These are phyloP conservation scores for Talaromyces wortmannii DNA, from an alignment of 495 filamentous ascomycete genomes.

Conservation along the genomic window DNA sequence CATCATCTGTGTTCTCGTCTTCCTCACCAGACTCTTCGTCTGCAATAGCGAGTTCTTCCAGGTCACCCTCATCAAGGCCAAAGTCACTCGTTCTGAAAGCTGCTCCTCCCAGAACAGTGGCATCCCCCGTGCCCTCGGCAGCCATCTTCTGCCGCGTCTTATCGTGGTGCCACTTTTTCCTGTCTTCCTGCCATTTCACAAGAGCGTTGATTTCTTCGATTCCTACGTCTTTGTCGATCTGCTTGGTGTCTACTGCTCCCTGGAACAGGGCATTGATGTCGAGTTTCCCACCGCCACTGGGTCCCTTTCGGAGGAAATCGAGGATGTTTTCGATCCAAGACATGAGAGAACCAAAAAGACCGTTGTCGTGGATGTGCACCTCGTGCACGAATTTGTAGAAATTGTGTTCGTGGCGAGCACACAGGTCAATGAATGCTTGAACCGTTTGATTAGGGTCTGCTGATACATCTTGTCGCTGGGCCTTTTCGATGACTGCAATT, in stretches of 20 bases:
- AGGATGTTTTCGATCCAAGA: conserved; percentile 96
- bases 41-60: conserved; percentile 74
- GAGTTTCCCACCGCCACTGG: conserved; percentile 58
- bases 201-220: conserved; percentile 77
- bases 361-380: conserved; percentile 96
- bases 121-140: conserved; percentile 53
- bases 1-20: conserved; percentile 68
- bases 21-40: conserved; percentile 60
- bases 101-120: conserved; percentile 34
- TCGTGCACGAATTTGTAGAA: conserved; percentile 99
- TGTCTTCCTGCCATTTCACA: conserved; percentile 87
- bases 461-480: conserved; percentile 83
- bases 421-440: conserved; percentile 97
- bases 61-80: conserved; percentile 72
- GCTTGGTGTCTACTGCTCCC: conserved; percentile 59
- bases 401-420: conserved; percentile 87
- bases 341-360: conserved; percentile 93
- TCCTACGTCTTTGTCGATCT: conserved; percentile 62
- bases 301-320: conserved; percentile 83
- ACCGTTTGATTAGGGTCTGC: conserved; percentile 98
- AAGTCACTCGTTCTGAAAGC: conserved; percentile 75
- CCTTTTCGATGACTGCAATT: conserved; percentile 80
- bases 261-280: conserved; percentile 92
- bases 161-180: conserved; percentile 95
- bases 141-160: conserved; percentile 99